Evolutionary conservation across 805 yeast genomes (phyloP).

Genomic region (Ogataea pilisensis): DNA sequence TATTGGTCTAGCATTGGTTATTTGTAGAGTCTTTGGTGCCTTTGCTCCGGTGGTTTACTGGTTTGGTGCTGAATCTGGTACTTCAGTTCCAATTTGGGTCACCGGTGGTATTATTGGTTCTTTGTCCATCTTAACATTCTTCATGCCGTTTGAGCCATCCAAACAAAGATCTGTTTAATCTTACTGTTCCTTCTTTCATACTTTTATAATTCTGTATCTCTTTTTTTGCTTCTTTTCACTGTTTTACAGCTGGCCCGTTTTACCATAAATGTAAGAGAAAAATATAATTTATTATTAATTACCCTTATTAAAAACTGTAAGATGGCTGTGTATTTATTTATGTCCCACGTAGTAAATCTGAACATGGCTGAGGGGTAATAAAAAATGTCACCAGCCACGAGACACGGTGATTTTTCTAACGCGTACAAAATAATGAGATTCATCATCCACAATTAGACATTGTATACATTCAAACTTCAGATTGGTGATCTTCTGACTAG

Average conservation of each 20-base stretch:
- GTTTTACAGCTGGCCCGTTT: neutral
- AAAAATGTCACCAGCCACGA: too few species aligned
- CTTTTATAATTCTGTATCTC: neutral
- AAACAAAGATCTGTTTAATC: constrained; percentile 31
- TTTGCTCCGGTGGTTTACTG: constrained; percentile 56
- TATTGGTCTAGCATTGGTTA: constrained; percentile 54
- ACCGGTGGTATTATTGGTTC: constrained; percentile 52
- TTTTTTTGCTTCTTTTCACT: neutral
- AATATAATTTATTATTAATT: too few species aligned
- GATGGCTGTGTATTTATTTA: too few species aligned
- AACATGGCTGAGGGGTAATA: too few species aligned
- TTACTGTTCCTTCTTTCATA: neutral
- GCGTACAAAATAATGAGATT: too few species aligned
- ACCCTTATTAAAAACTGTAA: too few species aligned
- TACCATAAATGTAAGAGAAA: too few species aligned
- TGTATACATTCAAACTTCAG: too few species aligned
- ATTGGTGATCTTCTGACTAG: too few species aligned
- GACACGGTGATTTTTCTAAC: too few species aligned
- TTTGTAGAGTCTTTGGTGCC: constrained; percentile 48
- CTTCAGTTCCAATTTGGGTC: constrained; percentile 58
- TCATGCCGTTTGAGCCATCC: constrained; percentile 50
- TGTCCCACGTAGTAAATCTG: too few species aligned
- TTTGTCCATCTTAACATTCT: constrained; percentile 40
- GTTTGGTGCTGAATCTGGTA: constrained; percentile 43
- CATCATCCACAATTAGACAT: too few species aligned